Percentiles rank a stretch among this genome's conserved stretches.
Conservation (phyloP, 2,329 filamentous ascomycete species). For the Pseudopyricularia javanii region DNA sequence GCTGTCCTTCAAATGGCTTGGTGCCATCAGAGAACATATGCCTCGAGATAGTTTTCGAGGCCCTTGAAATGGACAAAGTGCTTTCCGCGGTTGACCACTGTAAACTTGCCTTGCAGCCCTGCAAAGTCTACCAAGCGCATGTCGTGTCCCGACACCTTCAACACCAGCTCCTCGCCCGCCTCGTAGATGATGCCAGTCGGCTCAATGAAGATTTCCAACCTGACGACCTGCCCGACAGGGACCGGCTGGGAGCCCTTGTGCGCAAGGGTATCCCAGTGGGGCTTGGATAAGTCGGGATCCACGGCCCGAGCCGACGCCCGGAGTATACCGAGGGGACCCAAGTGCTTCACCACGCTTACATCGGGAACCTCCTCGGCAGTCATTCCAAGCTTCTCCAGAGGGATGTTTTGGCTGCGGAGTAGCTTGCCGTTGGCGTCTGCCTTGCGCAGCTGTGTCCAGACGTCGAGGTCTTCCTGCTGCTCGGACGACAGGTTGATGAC, state of each 20-base stretch:
- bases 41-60: background rate
- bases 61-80: constrained; percentile 8
- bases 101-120: background rate
- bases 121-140: constrained; percentile 10
- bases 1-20: too few species aligned
- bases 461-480: constrained; percentile 9
- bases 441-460: constrained; percentile 12
- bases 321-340: background rate
- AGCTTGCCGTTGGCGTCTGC: constrained; percentile 4
- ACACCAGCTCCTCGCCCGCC: constrained; percentile 10
- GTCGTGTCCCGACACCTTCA: constrained; percentile 11
- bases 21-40: background rate
- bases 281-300: too few species aligned
- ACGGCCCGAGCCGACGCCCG: background rate
- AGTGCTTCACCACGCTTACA: background rate
- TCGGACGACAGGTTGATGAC: constrained; percentile 8
- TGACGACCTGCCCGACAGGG: constrained; percentile 5
- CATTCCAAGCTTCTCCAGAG: constrained; percentile 7
- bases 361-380: constrained; percentile 8
- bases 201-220: constrained; percentile 10
- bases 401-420: constrained; percentile 10
- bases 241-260: constrained; percentile 2
- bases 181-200: constrained; percentile 12
- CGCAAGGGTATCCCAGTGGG: too few species aligned
- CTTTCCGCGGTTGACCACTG: constrained; percentile 6